These are phyloP conservation scores for Phytophthora vignae DNA, from an alignment of 352 stramenopile genomes.

Conservation along the genomic window DNA sequence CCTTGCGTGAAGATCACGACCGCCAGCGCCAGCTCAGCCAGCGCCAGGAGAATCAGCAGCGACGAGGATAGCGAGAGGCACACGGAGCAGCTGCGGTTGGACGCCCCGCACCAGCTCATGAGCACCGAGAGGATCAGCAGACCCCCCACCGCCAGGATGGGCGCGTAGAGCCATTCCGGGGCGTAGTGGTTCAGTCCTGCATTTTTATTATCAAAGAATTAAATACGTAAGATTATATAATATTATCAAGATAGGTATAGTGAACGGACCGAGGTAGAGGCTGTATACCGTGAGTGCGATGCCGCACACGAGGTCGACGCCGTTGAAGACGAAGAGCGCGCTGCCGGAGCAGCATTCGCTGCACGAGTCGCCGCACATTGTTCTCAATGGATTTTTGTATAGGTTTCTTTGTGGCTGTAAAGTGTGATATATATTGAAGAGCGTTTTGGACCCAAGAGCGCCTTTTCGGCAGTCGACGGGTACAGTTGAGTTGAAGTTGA, in stretches of 20 bases:
- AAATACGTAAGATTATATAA: no score
- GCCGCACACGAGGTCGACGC: slow-evolving; percentile 69
- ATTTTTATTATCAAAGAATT: no score
- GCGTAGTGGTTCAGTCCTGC: slow-evolving; percentile 70
- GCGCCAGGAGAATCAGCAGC: slow-evolving; percentile 66
- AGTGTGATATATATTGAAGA: not conserved
- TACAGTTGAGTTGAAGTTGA: slow-evolving; percentile 18
- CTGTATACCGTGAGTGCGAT: slow-evolving; percentile 66
- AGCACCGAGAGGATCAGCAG: slow-evolving; percentile 55
- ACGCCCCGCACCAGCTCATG: slow-evolving; percentile 76
- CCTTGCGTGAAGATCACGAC: slow-evolving; percentile 79
- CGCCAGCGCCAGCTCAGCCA: slow-evolving; percentile 66
- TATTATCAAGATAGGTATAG: no score
- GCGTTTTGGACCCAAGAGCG: not conserved
- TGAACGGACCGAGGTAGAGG: slow-evolving; percentile 55
- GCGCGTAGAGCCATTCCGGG: slow-evolving; percentile 72
- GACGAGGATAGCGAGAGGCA: slow-evolving; percentile 69
- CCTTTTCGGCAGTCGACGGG: slow-evolving; percentile 6
- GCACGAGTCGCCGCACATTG: slow-evolving; percentile 46
- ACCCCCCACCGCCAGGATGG: slow-evolving; percentile 59
- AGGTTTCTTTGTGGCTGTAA: slow-evolving; percentile 1
- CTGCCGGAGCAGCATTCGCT: slow-evolving; percentile 64
- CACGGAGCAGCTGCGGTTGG: slow-evolving; percentile 50
- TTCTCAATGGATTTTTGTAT: slow-evolving; percentile 3
- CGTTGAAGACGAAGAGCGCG: slow-evolving; percentile 78